These are phyloP conservation scores for Aspergillus nanangensis DNA, from an alignment of 495 filamentous ascomycete genomes.

Conservation along the genomic window DNA sequence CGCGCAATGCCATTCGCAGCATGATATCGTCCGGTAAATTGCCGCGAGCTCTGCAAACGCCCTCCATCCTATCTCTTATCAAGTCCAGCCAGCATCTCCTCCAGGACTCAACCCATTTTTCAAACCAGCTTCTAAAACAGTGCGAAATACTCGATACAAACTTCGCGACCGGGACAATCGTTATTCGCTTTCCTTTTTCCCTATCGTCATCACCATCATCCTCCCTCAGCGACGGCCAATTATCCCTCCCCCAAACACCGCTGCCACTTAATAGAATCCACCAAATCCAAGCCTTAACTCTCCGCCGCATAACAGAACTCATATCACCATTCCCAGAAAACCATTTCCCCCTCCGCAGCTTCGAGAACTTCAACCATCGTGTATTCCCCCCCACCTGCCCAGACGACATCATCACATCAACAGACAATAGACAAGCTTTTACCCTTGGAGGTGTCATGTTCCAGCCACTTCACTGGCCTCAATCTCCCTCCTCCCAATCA, in stretches of 20 bases:
- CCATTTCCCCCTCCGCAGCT: constrained; percentile 31
- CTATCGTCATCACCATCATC: too few species aligned
- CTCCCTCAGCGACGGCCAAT: too few species aligned
- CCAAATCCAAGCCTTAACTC: constrained; percentile 26
- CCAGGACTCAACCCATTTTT: constrained; percentile 21
- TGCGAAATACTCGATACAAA: constrained; percentile 38
- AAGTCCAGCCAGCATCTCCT: constrained; percentile 29
- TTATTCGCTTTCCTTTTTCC: constrained; percentile 28
- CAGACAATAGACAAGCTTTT: constrained; percentile 32
- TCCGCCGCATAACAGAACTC: constrained; percentile 41
- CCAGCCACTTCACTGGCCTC: constrained; percentile 29
- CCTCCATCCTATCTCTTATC: constrained; percentile 56
- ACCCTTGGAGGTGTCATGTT: constrained; percentile 52
- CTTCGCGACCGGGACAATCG: constrained; percentile 31
- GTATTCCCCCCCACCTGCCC: constrained; percentile 20
- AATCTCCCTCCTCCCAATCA: neutral
- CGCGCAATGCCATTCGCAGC: constrained; percentile 73
- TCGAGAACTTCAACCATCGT: constrained; percentile 20
- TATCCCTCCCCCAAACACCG: too few species aligned
- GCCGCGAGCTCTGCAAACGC: constrained; percentile 64
- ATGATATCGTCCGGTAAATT: constrained; percentile 54
- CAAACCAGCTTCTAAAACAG: constrained; percentile 29
- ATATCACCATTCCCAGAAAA: constrained; percentile 38
- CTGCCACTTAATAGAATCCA: neutral
- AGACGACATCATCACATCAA: neutral